These are phyloP conservation scores for Coprinopsis cinerea DNA, from an alignment of 768 basidiomycete species.

Conservation along the genomic window DNA sequence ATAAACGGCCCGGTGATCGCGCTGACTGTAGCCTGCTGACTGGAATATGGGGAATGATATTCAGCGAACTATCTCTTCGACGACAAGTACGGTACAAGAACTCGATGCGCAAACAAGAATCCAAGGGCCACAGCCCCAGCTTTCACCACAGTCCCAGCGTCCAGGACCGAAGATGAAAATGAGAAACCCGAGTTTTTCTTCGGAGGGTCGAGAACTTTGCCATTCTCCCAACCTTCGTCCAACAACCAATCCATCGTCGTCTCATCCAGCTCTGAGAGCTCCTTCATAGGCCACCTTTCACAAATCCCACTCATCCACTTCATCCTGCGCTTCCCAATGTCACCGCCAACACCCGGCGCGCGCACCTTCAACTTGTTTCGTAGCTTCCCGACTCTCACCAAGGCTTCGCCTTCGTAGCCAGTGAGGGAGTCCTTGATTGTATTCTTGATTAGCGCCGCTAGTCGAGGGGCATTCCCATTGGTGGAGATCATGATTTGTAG, in stretches of 20 bases:
- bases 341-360: slow-evolving; percentile 79
- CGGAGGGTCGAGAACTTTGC: slow-evolving; percentile 31
- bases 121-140: no score
- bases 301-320: slow-evolving; percentile 88
- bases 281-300: slow-evolving; percentile 79
- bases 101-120: no score
- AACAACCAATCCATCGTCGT: slow-evolving; percentile 58
- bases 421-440: slow-evolving; percentile 66
- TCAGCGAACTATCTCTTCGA: no score
- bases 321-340: slow-evolving; percentile 76
- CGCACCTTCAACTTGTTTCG: slow-evolving; percentile 67
- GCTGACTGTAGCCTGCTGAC: no score
- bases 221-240: slow-evolving; percentile 82
- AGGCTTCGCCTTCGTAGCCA: slow-evolving; percentile 66
- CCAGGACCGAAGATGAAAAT: no score
- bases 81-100: no score
- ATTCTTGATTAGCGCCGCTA: slow-evolving; percentile 78
- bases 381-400: slow-evolving; percentile 73
- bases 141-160: no score
- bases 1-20: no score
- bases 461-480: slow-evolving; percentile 85
- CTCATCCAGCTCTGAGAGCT: slow-evolving; percentile 68
- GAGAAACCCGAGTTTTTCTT: background rate
- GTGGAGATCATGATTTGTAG: slow-evolving; percentile 96
- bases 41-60: no score